Evolutionary conservation across 768 basidiomycete genomes (phyloP), one percentile per base, ranked within the genome.

Genomic region (Leccinum subgranulosum): DNA sequence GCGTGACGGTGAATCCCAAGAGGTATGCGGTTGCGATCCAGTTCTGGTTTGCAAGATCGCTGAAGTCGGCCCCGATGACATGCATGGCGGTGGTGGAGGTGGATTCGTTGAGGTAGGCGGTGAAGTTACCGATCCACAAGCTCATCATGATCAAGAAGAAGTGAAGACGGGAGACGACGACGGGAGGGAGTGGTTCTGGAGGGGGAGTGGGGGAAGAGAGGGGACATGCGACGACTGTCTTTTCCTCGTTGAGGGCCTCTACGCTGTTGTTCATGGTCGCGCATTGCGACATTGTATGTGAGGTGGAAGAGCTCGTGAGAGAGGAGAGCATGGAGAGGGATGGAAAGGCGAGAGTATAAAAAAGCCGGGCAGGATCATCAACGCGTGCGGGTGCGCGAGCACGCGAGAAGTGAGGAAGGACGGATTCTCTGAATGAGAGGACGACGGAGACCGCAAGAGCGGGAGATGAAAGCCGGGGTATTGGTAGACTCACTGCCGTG

Each of bases 41-140:
- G 51, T 73, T 73, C 25, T 73, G 72, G 62, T 69, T 73, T 1
- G 73, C 51, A 21, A 74, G 64, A 8, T 61, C 64, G 11, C 59
- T 23, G 34, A 73, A 71, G 27, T 73, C 62, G 17, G 67, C 67
- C 14, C 71, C 59, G 41, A 73, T 73, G 64, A 67, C 59, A 45
- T 73, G 72, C 72, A 75, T 74, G 27, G 74, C 72, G 12, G 72
- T 73, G 0, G 72, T 73, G 10, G 64, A 63, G 12, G 69, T 74
- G 0, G 72, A 74, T 53, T 73, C 72, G 48, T 73, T 73, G 56
- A 73, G 54, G 61, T 75, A 73, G 27, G 72, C 72, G 12, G 72
- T 70, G 53, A 74, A 70, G 63, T 73, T 73, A 15, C 72, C 72
- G 23, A 73, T 55, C 73, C 73, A 73, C 28, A 73, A 21, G 55